A percentile compares a stretch with the other conserved stretches of the same genome.
Evolutionary conservation across 2,329 filamentous ascomycete genomes (phyloP).

Genomic region (Fusarium metavorans): DNA sequence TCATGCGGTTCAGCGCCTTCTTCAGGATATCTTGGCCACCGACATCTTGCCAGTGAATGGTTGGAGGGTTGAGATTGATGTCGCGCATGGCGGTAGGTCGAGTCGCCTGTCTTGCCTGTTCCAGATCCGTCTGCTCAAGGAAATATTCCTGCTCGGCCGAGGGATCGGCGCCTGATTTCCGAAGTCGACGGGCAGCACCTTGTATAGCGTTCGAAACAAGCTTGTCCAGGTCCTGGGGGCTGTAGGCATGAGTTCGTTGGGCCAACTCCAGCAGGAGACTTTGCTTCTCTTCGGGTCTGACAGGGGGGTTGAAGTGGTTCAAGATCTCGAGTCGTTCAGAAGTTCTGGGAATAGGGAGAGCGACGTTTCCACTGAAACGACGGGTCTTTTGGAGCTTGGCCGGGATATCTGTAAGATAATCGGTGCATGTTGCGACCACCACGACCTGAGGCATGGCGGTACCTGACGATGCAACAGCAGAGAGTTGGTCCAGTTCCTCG

Average conservation of each 20-base stretch:
- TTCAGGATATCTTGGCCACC: constrained; percentile 87
- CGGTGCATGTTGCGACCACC: constrained; percentile 79
- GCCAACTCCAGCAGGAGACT: constrained; percentile 71
- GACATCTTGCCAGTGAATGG: constrained; percentile 87
- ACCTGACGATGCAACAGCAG: constrained; percentile 51
- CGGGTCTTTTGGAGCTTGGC: constrained; percentile 72
- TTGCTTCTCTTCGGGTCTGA: constrained; percentile 62
- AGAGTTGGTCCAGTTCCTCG: constrained; percentile 68
- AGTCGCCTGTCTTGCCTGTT: constrained; percentile 75
- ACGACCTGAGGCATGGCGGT: constrained; percentile 68
- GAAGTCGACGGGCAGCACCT: constrained; percentile 44
- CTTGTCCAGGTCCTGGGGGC: constrained; percentile 78
- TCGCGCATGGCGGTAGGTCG: constrained; percentile 89
- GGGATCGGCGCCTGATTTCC: constrained; percentile 30
- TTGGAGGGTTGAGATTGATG: constrained; percentile 88
- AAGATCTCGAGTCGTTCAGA: constrained; percentile 80
- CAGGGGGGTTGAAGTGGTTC: constrained; percentile 64
- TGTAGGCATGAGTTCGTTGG: constrained; percentile 87
- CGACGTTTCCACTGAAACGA: constrained; percentile 76
- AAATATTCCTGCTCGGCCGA: constrained; percentile 41
- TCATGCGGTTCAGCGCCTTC: constrained; percentile 64
- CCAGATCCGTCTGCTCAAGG: constrained; percentile 65
- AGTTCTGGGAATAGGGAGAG: constrained; percentile 82
- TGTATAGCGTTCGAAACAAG: constrained; percentile 61
- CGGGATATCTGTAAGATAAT: constrained; percentile 79